Evolutionary conservation across 1,284 basidiomycete species (phyloP), one percentile per base, ranked within the genome.

Genomic region (Apiotrichum akiyoshidainum): DNA sequence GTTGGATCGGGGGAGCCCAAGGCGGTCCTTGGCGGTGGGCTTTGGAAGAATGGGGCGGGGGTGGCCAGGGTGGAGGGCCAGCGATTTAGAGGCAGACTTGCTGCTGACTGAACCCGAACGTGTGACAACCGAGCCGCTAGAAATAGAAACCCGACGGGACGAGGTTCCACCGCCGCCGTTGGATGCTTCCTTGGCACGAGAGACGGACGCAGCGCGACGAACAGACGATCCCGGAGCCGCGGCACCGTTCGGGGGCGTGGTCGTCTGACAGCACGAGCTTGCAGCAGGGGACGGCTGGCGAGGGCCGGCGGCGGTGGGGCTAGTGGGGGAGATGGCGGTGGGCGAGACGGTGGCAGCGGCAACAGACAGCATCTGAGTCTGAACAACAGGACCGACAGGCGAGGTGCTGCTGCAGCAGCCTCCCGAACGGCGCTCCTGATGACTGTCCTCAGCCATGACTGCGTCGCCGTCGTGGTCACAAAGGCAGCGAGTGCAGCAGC

Each of bases 401-500:
- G 49, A 11, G 22, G 7, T 42, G 17, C 55, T 37, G 37, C 59
- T 37, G 34, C 59, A 61, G 37, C 63, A 59, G 9, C 58, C 47
- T 11, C 51, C 40, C 9, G 37, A 44, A 7, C 37, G 16, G 6
- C 22, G 33, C 50, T 58, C 54, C 42, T 5, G 52, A 5, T 10
- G 45, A 39, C 21, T 48, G 31, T 55, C 22, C 33, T 62, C 55
- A 17, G 37, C 39, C 62, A 65, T 64, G 52, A 50, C 52, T 35
- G 68, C 57, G 48, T 70, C 70, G 12, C 66, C 70, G 35, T 73
- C 72, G 44, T 70, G 68, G 12, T 63, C 72, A 50, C 77, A 78
- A 13, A 66, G 64, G 58, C 77, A 78, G 34, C 69, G 62, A 9
- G 68, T 59, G 55, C 77, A 78, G 59, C 78, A 79, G 11, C 77